Evolutionary conservation across 345 rosid genomes (phyloP), one percentile per base, ranked within the genome.

Genomic region (Brassica cretica): DNA sequence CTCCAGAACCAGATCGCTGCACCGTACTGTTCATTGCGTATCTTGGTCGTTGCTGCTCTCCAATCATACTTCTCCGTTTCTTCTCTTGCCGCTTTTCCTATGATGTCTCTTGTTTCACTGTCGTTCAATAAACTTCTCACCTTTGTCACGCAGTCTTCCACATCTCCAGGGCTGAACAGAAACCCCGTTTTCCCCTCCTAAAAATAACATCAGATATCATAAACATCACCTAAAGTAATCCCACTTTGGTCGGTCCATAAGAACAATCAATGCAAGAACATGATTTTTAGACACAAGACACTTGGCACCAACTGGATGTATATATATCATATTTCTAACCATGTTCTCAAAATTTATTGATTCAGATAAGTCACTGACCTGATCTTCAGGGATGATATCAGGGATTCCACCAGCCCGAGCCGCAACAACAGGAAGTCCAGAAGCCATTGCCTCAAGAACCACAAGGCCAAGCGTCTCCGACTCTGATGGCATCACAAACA

Each of bases 1-100:
- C 89, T 82, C 99, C 99, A 95, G 88, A 93, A 95, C 98, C 98
- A 91, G 46, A 95, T 95, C 41, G 99, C 99, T 9, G 94, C 97
- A 37, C 86, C 84, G 82, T 95, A 95, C 37, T 95, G 93, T 81
- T 95, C 98, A 5, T 93, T 89, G 56, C 99, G 94, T 65, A 95
- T 93, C 79, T 73, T 90, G 25, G 83, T 85, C 0, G 98, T 95
- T 49, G 99, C 98, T 4, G 98, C 99, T 86, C 80, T 90, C 99
- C 99, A 95, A 15, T 89, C 97, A 64, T 95, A 93, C 84, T 95
- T 84, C 85, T 93, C 96, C 73, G 85, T 93, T 65, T 95, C 99
- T 84, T 80, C 80, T 4, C 99, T 91, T 29, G 97, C 97, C 0
- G 97, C 99, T 80, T 80, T 83, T 11, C 99, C 99, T 0, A 95